These are phyloP conservation scores for Rhododendron ferrugineum DNA, from an alignment of 148 eudicot species.

Conservation along the genomic window DNA sequence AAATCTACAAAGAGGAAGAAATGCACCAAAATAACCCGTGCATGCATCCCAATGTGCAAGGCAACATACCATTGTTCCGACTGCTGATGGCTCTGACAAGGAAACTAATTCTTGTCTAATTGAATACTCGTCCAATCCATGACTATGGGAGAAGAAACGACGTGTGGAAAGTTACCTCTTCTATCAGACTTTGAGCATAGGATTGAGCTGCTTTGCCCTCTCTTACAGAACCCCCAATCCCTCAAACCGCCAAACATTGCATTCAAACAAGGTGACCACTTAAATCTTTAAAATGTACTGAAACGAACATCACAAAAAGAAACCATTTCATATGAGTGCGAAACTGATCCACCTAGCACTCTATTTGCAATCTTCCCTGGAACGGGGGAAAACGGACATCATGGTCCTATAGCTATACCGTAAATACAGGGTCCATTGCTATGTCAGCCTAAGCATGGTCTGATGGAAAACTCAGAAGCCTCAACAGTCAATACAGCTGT, in stretches of 20 bases:
- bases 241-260: background rate
- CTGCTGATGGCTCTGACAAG: background rate
- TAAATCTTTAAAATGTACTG: background rate
- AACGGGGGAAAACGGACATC: background rate
- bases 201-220: background rate
- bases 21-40: background rate
- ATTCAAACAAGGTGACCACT: background rate
- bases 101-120: background rate
- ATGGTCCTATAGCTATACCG: background rate
- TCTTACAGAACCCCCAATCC: background rate
- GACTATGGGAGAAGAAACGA: background rate
- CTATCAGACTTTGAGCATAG: background rate
- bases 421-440: background rate
- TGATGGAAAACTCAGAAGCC: background rate
- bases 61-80: background rate
- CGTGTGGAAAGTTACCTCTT: background rate
- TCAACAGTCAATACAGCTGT: background rate
- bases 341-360: background rate
- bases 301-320: background rate
- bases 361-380: background rate
- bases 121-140: background rate
- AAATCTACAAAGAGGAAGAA: background rate
- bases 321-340: background rate
- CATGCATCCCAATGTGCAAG: background rate
- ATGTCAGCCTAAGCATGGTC: background rate